A percentile compares a stretch with the other conserved stretches of the same genome.
Evolutionary conservation across 768 basidiomycete species (phyloP).

Genomic region (Mycena epipterygia): DNA sequence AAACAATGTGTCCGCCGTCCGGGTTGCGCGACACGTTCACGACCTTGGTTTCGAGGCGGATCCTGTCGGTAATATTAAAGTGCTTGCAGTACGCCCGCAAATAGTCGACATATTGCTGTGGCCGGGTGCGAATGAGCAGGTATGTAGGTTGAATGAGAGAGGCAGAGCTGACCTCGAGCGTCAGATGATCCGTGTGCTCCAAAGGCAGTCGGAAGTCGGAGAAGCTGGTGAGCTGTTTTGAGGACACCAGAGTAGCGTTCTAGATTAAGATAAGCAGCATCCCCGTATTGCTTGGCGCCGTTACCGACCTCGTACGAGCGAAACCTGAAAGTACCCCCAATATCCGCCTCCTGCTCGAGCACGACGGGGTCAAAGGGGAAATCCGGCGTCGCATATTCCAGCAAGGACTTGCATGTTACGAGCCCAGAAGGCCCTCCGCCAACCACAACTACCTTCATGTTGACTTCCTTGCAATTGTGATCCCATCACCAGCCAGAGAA

Average conservation of each 20-base stretch:
- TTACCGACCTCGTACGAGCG: constrained; percentile 58
- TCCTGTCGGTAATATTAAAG: constrained; percentile 55
- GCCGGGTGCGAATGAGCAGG: not conserved
- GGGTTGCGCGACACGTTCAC: constrained; percentile 50
- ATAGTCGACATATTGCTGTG: constrained; percentile 65
- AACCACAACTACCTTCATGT: constrained; percentile 53
- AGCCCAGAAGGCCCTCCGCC: constrained; percentile 67
- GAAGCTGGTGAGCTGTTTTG: constrained; percentile 72
- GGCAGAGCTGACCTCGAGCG: constrained; percentile 49
- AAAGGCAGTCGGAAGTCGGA: constrained; percentile 69
- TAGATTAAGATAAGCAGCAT: constrained; percentile 33
- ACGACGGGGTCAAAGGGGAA: constrained; percentile 64
- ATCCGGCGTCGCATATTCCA: constrained; percentile 52
- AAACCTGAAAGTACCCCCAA: constrained; percentile 68
- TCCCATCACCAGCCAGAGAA: not conserved
- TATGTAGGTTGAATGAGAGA: not conserved
- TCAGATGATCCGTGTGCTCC: constrained; percentile 62
- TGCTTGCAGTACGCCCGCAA: constrained; percentile 59
- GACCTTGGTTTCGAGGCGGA: constrained; percentile 54
- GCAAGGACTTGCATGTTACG: constrained; percentile 62
- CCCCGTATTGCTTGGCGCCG: not conserved
- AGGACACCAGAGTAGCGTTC: constrained; percentile 66
- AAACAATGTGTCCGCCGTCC: constrained; percentile 53
- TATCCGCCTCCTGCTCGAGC: constrained; percentile 61
- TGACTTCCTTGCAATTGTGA: not conserved